Conservation (phyloP, 2,329 filamentous ascomycete genomes). For the Alternaria atra region DNA sequence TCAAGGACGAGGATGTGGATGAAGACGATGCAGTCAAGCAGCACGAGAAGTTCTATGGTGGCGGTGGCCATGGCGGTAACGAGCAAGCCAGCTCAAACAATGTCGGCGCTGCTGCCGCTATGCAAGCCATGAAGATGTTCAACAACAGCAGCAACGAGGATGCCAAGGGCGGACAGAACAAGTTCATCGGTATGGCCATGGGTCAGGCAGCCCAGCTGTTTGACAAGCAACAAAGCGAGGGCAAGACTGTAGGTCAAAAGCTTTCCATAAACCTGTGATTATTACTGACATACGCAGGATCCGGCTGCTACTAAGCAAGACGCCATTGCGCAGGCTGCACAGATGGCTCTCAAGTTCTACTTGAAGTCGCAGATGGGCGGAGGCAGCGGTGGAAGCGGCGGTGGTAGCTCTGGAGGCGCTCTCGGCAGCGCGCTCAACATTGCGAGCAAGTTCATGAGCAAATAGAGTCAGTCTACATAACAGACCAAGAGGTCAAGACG, state of each 20-base stretch:
- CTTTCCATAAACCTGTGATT: constrained; percentile 42
- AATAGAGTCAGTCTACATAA: constrained; percentile 27
- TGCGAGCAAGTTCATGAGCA: constrained; percentile 68
- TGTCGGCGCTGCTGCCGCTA: constrained; percentile 71
- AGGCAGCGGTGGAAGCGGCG: constrained; percentile 52
- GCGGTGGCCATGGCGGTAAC: constrained; percentile 53
- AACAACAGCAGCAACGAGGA: constrained; percentile 60
- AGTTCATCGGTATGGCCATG: constrained; percentile 88
- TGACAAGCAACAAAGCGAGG: constrained; percentile 66
- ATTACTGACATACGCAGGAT: constrained; percentile 49
- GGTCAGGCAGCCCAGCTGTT: constrained; percentile 83
- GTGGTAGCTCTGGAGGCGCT: constrained; percentile 52
- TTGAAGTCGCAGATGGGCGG: constrained; percentile 74
- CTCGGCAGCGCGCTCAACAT: constrained; percentile 64
- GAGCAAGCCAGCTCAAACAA: constrained; percentile 56
- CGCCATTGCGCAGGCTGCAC: constrained; percentile 78
- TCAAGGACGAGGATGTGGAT: constrained; percentile 64
- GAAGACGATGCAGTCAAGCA: constrained; percentile 74
- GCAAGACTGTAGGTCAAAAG: constrained; percentile 59
- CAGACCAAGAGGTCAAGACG: not conserved
- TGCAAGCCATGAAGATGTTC: constrained; percentile 85
- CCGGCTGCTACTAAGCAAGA: constrained; percentile 78
- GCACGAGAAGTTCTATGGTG: constrained; percentile 78
- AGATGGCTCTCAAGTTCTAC: constrained; percentile 92
- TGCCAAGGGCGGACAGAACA: constrained; percentile 70